A percentile compares a stretch with the other conserved stretches of the same genome.
These are phyloP conservation scores for Cucumis melo DNA, from an alignment of 306 rosid genomes.

Conservation along the genomic window DNA sequence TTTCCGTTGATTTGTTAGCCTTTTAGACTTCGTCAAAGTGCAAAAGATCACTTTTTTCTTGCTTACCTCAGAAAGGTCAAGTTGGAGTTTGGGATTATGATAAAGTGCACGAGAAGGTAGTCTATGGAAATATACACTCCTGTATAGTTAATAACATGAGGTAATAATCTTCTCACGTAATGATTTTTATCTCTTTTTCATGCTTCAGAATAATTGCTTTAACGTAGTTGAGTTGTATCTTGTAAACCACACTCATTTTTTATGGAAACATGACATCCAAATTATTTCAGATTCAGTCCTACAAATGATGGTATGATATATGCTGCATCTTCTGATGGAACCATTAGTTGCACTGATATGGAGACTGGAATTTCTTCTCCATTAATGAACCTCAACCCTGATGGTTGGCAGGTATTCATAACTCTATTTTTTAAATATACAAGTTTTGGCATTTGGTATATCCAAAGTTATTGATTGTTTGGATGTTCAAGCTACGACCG, in stretches of 20 bases:
- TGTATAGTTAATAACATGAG: slow-evolving; percentile 74
- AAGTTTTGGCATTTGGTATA: background rate
- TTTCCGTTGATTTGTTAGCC: background rate
- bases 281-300: slow-evolving; percentile 53
- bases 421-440: background rate
- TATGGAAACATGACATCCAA: background rate
- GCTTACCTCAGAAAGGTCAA: slow-evolving; percentile 71
- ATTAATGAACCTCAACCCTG: slow-evolving; percentile 64
- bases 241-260: background rate
- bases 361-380: slow-evolving; percentile 76
- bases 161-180: slow-evolving; percentile 25
- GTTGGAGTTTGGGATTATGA: slow-evolving; percentile 90
- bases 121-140: slow-evolving; percentile 72
- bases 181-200: background rate
- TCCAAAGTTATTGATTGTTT: background rate
- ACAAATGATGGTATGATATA: slow-evolving; percentile 56
- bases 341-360: slow-evolving; percentile 56
- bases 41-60: background rate
- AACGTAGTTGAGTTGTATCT: background rate
- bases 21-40: background rate
- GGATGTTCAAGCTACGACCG: background rate
- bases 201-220: background rate
- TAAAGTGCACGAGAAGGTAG: slow-evolving; percentile 70
- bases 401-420: slow-evolving; percentile 71
- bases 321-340: slow-evolving; percentile 91